phyloP scores from a whole-genome alignment of 495 filamentous ascomycete genomes.

The Trichoderma erinaceum region DNA sequence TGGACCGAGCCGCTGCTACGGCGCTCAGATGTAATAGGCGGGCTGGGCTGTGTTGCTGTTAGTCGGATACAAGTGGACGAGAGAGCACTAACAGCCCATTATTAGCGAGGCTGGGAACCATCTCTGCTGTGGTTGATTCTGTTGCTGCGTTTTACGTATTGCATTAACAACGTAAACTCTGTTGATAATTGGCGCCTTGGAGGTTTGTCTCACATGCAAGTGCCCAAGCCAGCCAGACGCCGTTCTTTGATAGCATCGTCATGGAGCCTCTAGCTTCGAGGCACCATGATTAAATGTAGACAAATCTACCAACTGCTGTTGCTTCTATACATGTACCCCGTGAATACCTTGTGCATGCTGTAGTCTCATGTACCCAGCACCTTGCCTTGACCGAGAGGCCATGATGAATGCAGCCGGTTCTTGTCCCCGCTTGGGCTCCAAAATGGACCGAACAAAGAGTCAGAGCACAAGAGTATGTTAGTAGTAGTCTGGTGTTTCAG shows the following conservation, averaged over 20 bases:
- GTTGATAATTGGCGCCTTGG: neutral
- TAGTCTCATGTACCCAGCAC: neutral
- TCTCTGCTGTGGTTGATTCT: too few species aligned
- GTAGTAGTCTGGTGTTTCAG: neutral
- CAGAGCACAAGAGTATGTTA: neutral
- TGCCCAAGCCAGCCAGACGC: neutral
- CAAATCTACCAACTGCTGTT: too few species aligned
- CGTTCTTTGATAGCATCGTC: neutral
- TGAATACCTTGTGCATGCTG: too few species aligned
- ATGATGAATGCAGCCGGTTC: neutral
- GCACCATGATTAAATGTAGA: too few species aligned
- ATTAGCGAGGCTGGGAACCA: too few species aligned
- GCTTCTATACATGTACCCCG: too few species aligned
- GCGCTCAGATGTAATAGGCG: neutral
- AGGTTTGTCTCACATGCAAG: neutral
- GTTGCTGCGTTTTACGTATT: neutral
- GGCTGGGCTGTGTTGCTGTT: too few species aligned
- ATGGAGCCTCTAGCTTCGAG: neutral
- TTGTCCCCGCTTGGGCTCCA: constrained; percentile 1
- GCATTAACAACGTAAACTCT: neutral
- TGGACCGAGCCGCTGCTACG: constrained; percentile 7
- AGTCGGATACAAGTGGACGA: too few species aligned
- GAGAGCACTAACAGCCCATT: too few species aligned
- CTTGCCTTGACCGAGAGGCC: neutral
- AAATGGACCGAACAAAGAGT: neutral